Percentiles rank a stretch among this genome's conserved stretches.
Evolutionary conservation across 1,284 basidiomycete genomes (phyloP).

Genomic region (Marasmius tenuissimus): DNA sequence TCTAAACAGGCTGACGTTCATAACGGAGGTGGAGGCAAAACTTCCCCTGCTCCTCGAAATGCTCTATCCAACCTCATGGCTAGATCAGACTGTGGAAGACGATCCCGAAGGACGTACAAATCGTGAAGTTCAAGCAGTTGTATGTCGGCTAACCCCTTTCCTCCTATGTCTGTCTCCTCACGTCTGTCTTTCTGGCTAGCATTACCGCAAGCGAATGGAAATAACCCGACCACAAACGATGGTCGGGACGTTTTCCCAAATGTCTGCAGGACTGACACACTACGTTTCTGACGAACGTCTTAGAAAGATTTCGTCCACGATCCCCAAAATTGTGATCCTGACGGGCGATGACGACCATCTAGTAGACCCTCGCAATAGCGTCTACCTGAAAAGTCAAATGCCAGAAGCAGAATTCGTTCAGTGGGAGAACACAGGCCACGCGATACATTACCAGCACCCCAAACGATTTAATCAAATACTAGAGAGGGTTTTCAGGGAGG

Average conservation of each 20-base stretch:
- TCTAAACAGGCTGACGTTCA: conserved; percentile 39
- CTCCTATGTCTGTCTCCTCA: not conserved
- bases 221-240: conserved; percentile 62
- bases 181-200: conserved; percentile 28
- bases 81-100: conserved; percentile 48
- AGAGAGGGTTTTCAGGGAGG: conserved; percentile 50
- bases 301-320: conserved; percentile 48
- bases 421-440: conserved; percentile 73
- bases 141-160: conserved; percentile 24
- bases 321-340: conserved; percentile 63
- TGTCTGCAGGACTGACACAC: conserved; percentile 74
- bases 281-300: conserved; percentile 58
- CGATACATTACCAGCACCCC: conserved; percentile 53
- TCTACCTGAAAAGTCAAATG: conserved; percentile 62
- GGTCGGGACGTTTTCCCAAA: conserved; percentile 72
- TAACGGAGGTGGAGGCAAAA: conserved; percentile 48
- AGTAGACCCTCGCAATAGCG: conserved; percentile 58
- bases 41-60: conserved; percentile 57
- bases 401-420: conserved; percentile 66
- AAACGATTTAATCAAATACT: conserved; percentile 58
- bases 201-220: conserved; percentile 51
- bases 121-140: conserved; percentile 53
- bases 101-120: conserved; percentile 64
- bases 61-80: conserved; percentile 62
- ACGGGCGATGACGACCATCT: conserved; percentile 78